Base-by-base conservation (phyloP, 2,329 filamentous ascomycete genomes). In the Metarhizium sp. region DNA sequence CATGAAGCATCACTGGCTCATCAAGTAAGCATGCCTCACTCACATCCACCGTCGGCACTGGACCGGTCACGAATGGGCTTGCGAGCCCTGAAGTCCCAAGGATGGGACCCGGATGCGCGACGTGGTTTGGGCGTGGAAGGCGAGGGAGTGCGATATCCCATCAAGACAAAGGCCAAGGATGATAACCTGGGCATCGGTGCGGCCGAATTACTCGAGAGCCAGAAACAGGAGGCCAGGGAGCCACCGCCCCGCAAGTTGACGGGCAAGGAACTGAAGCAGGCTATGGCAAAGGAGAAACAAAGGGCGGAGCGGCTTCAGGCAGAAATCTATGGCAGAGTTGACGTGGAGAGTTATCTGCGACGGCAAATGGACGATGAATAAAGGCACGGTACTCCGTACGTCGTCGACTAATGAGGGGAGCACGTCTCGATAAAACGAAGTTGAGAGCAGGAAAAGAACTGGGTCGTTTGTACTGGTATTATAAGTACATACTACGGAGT, bases 111-210 rank as follows among this genome's bases (percentile, higher is more conserved):
- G 0, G 88, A 92, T 68, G 75, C 82, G 32, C 76, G 90, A 2
- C 69, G 73, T 16, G 92, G 92, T 0, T 76, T 96, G 0, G 92
- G 92, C 0, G 79, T 79, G 10, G 71, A 74, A 2, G 85, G 87
- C 1, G 81, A 87, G 60, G 92, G 92, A 3, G 85, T 90, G 58
- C 77, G 86, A 45, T 85, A 84, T 60, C 92, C 92, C 1, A 76
- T 96, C 59, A 90, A 90, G 66, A 74, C 81, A 1, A 79, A 77
- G 57, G 74, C 79, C 54, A 96, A 96, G 71, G 79, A 85, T 47
- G 83, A 92, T 65, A 90, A 80, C 3, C 73, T 87, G 7, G 92
- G 92, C 0, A 69, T 96, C 30, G 90, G 91, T 0, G 75, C 79
- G 4, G 60, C 67, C 32, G 63, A 75, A 8, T 6, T 25, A n/a